Evolutionary conservation across 805 yeast genomes (phyloP), one percentile per base, ranked within the genome.

Genomic region (Candida ulmi): DNA sequence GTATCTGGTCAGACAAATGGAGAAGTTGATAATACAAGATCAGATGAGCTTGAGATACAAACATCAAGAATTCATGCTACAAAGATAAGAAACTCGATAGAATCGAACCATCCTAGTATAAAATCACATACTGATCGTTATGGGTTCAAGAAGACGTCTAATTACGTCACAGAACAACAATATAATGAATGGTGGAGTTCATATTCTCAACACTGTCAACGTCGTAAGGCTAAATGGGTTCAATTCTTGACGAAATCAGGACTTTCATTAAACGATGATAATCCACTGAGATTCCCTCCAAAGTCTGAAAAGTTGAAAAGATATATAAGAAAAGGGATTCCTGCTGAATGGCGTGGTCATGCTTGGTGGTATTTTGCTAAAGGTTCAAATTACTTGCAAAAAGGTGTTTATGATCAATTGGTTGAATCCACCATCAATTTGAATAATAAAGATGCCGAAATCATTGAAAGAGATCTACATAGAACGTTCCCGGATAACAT

Each of bases 281-380:
- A 60, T 7, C 93, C 95, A 1, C 63, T 68, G 0, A 60, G 87
- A 46, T 87, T 83, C 48, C 95, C 96, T 0, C 78, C 91, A 1
- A 74, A 74, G 44, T 82, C 88, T 3, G 90, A 82, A 42, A 87
- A 83, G 49, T 68, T 88, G 46, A 83, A 84, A 54, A 73, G 95
- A 42, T 81, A 86, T 52, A 77, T 93, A 11, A 73, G 97, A 40
- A 85, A 85, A 57, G 99, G 99, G 11, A 81, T 91, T 11, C 98
- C 99, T 0, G 90, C 96, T 0, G 96, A 88, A 57, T 91, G 96
- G 97, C 69, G 99, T 48, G 99, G 99, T 1, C 76, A 77, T 48
- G 96, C 97, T 1, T 91, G 99, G 99, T 91, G 93, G 71, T 82
- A 79, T 66, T 91, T 86, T 60, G 95, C 95, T 8, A 80, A 80